Evolutionary conservation across 2,329 filamentous ascomycete genomes (phyloP).

Genomic region (Aspergillus chevalieri): DNA sequence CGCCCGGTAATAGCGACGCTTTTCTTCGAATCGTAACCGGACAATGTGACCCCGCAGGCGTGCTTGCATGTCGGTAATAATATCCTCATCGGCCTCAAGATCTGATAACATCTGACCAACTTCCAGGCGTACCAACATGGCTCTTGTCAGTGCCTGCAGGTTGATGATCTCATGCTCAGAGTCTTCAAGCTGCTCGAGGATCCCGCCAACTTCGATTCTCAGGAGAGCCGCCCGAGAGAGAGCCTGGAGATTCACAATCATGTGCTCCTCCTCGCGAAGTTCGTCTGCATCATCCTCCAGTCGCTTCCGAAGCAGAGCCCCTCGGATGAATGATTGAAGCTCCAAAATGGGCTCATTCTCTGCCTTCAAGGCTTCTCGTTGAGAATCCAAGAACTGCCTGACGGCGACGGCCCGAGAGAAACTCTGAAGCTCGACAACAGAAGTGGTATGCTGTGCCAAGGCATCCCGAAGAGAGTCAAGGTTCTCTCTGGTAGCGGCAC

Average conservation of each 20-base stretch:
- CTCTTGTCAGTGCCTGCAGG: slow-evolving; percentile 70
- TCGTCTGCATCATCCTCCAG: slow-evolving; percentile 23
- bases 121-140: slow-evolving; percentile 68
- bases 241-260: slow-evolving; percentile 34
- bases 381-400: slow-evolving; percentile 25
- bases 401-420: slow-evolving; percentile 24
- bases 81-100: slow-evolving; percentile 76
- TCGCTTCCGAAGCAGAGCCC: slow-evolving; percentile 29
- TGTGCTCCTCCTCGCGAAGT: slow-evolving; percentile 25
- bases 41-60: slow-evolving; percentile 67
- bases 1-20: slow-evolving; percentile 80
- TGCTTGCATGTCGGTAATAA: slow-evolving; percentile 68
- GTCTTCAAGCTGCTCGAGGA: slow-evolving; percentile 65
- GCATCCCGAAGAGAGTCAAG: slow-evolving; percentile 22
- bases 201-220: slow-evolving; percentile 36
- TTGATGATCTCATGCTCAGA: slow-evolving; percentile 61
- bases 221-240: slow-evolving; percentile 36
- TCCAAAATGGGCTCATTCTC: slow-evolving; percentile 40
- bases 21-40: slow-evolving; percentile 70
- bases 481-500: slow-evolving; percentile 23
- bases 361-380: slow-evolving; percentile 36
- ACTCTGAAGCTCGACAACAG: slow-evolving; percentile 29
- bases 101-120: slow-evolving; percentile 69
- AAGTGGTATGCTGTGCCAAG: slow-evolving; percentile 22
- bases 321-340: slow-evolving; percentile 49